Evolutionary conservation across 2,329 filamentous ascomycete genomes (phyloP), one percentile per base, ranked within the genome.

Genomic region (Ascochyta clinopodiicola): DNA sequence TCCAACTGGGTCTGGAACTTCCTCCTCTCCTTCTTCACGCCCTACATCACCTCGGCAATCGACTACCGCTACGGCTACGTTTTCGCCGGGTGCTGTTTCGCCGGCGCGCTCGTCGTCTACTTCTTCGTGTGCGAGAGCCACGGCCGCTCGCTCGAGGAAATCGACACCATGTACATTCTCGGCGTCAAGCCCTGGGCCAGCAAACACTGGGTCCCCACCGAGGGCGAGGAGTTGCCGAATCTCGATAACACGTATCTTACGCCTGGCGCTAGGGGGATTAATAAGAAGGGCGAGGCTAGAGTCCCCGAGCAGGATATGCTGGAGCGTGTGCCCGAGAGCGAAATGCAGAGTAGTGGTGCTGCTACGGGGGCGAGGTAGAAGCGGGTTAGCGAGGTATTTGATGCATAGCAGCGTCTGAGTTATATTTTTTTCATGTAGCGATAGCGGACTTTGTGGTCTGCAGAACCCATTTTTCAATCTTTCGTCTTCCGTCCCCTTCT

Each of bases 111-210:
- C 0, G 74, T 92, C 12, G 88, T 92, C 27, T 93, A 88, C 78
- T 90, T 93, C 76, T 92, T 92, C 72, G 83, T 92, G 47, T 86
- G 89, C 51, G 90, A 93, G 71, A 87, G 84, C 40, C 87, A 90
- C 68, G 89, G 88, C 47, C 84, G 89, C 6, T 87, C 85, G 0
- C 81, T 94, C 1, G 90, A 94, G 76, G 89, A 93, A 72, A 89
- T 94, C 51, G 90, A 94, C 66, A 82, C 84, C 53, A 84, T 86
- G 81, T 92, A 92, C 62, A 80, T 90, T 32, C 79, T 88, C 44
- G 78, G 78, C 24, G 86, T 91, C 17, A 84, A 40, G 46, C 45
- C 52, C 19, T 55, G 52, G 52, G 22, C 50, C 7, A 50, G 45
- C 46, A 55, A 50, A 42, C 77, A 81, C 58, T 90, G 83, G 84